A percentile compares a stretch with the other conserved stretches of the same genome.
Conservation (phyloP, 2,329 filamentous ascomycete species). For the Apiospora pterosperma region DNA sequence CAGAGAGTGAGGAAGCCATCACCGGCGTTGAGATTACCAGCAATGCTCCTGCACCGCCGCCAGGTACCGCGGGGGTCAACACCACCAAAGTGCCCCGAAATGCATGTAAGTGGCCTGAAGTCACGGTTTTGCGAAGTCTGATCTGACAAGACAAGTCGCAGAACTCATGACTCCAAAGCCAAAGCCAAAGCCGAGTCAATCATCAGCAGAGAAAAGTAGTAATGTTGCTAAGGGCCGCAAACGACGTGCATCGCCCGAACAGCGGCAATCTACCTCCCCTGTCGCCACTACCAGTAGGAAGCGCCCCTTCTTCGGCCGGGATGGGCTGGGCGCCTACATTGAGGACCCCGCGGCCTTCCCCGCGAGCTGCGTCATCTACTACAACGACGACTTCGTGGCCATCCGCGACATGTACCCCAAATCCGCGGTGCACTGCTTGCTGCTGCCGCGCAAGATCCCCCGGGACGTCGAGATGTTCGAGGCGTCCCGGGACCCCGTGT, state of each 20-base stretch:
- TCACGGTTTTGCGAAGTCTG: too few relatives aligned
- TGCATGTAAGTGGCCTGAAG: slow-evolving; percentile 33
- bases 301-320: slow-evolving; percentile 34
- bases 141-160: background rate
- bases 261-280: background rate
- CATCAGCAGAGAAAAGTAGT: slow-evolving; percentile 16
- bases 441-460: slow-evolving; percentile 69
- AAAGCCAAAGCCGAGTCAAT: slow-evolving; percentile 25
- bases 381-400: slow-evolving; percentile 66
- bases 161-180: slow-evolving; percentile 27
- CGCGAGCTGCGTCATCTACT: slow-evolving; percentile 57
- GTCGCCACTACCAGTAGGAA: background rate
- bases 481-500: slow-evolving; percentile 67
- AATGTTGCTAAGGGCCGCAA: slow-evolving; percentile 10
- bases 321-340: slow-evolving; percentile 67
- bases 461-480: slow-evolving; percentile 70
- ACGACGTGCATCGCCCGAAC: slow-evolving; percentile 13
- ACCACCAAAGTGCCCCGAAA: slow-evolving; percentile 28
- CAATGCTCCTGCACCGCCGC: slow-evolving; percentile 26
- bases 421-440: slow-evolving; percentile 76
- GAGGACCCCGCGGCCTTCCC: slow-evolving; percentile 58
- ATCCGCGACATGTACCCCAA: slow-evolving; percentile 88
- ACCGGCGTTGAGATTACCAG: slow-evolving; percentile 37
- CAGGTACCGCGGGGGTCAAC: slow-evolving; percentile 14
- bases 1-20: slow-evolving; percentile 34